Base-by-base conservation (phyloP, 2,329 filamentous ascomycete genomes). In the Pseudogymnoascus sp. region DNA sequence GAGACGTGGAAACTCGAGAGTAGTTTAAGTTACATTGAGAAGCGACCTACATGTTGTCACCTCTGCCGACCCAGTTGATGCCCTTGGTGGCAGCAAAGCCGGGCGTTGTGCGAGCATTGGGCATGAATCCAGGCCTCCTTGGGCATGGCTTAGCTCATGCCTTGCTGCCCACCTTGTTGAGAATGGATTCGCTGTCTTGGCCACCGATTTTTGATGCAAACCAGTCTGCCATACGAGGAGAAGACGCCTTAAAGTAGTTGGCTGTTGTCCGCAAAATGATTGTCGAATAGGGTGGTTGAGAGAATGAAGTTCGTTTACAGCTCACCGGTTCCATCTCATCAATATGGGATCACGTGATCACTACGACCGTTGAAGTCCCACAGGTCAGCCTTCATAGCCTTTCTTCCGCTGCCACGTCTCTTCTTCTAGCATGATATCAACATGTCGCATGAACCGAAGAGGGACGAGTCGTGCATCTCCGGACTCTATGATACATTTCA, bases 221-320 rank as follows among this genome's bases (percentile, higher is more conserved):
- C 2, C n/a, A 21, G 46, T 56, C 28, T 18, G n/a, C 25, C 46
- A 56, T 56, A 31, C 46, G 46, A 46, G 21, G 5, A 56, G 49
- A 36, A 56, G 28, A 34, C 49, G 49, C 28, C 49, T 56, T 56
- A 56, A 56, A 56, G 49, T 56, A 56, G 28, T 21, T 21, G 49
- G 49, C 49, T 56, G 16, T 21, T 61, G 14, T 61, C 38, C 25
- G 28, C 36, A 61, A 43, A 21, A 43, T 3, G 6, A 23, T 61
- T 78, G 76, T 65, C 78, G 76, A 68, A 79, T 76, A 11, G 77
- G 77, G 38, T 79, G 74, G 66, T 78, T 76, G 63, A 88, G 70
- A 63, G 84, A 69, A 80, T 79, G 74, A 90, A 91, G 59, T 78
- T 77, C 75, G 82, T 85, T 80, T 91, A 14, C 16, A 5, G 5